Evolutionary conservation across 2,329 filamentous ascomycete species (phyloP), one percentile per base, ranked within the genome.

Genomic region (Pseudogymnoascus verrucosus): DNA sequence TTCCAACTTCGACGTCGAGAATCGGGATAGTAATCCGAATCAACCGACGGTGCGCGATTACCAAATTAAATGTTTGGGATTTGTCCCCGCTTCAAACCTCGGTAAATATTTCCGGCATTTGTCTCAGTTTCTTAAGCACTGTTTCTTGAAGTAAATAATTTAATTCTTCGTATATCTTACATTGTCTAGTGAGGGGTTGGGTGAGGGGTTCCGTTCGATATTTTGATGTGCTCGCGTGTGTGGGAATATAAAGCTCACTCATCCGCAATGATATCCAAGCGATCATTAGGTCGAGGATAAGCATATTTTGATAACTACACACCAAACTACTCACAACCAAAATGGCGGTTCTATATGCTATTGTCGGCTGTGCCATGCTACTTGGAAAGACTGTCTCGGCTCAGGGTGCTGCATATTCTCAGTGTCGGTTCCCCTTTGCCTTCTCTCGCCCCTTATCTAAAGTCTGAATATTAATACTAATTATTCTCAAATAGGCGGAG

Each of bases 401-500:
- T 2, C 40, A 44, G 40, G 40, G 16, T 19, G 40, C 10, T 12
- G 16, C 40, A 5, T 44, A 19, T 19, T 7, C 40, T 44, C 40
- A 44, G 19, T 44, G 40, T 42, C 23, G 11, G 40, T 23, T 4
- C 12, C 19, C 16, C 40, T 31, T 31, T 31, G 28, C 11, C 19
- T 44, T 11, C 10, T 6, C 3, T 23, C 16, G 39, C 39, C 39
- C 39, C n/a, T 44, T 44, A 31, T n/a, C 14, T 5, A 21, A 44
- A 44, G 40, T 5, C 40, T 7, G 10, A 44, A 44, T 14, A 44
- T 44, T 14, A 31, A 23, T 14, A 23, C 19, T 23, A 23, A 44
- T 23, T 12, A 8, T 12, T 44, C 10, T 23, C 10, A 16, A 14
- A 44, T 23, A 44, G 40, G 72, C 65, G 72, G 72, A 60, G 73